A percentile compares a stretch with the other conserved stretches of the same genome.
These are phyloP conservation scores for Suillus fuscotomentosus DNA, from an alignment of 768 basidiomycete genomes.

Conservation along the genomic window DNA sequence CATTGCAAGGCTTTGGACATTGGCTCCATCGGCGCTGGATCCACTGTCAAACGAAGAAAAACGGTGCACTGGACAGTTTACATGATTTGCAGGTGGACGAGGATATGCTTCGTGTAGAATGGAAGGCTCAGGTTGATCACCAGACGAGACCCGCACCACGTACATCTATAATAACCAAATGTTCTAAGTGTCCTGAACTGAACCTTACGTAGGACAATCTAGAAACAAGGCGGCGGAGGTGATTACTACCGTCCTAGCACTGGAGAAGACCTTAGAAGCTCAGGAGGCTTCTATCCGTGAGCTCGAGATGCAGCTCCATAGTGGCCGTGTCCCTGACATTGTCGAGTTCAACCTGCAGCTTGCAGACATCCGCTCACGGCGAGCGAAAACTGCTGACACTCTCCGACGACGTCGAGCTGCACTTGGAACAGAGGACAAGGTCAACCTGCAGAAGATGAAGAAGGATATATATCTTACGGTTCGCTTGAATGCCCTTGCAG, in stretches of 20 bases:
- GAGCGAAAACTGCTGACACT: conserved; percentile 3
- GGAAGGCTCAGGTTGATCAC: conserved; percentile 7
- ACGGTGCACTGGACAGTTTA: neutral
- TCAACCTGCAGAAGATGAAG: too few relatives aligned
- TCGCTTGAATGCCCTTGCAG: conserved; percentile 17
- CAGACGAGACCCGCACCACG: neutral
- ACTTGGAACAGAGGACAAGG: too few relatives aligned
- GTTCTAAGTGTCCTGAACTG: neutral
- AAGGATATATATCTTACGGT: too few relatives aligned
- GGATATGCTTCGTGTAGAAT: conserved; percentile 7
- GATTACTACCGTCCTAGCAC: neutral
- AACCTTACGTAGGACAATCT: neutral
- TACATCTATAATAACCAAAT: neutral
- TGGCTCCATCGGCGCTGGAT: conserved; percentile 14
- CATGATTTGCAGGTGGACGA: neutral
- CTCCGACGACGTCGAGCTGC: neutral
- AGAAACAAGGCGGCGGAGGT: too few relatives aligned
- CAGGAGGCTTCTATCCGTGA: neutral
- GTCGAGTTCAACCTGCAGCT: neutral
- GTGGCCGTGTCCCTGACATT: neutral
- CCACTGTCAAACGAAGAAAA: conserved; percentile 11
- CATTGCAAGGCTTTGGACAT: conserved; percentile 8
- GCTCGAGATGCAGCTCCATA: neutral
- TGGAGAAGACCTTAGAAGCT: neutral
- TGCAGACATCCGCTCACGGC: neutral